Base-by-base conservation (phyloP, 345 rosid genomes). In the Boechera retrofracta region DNA sequence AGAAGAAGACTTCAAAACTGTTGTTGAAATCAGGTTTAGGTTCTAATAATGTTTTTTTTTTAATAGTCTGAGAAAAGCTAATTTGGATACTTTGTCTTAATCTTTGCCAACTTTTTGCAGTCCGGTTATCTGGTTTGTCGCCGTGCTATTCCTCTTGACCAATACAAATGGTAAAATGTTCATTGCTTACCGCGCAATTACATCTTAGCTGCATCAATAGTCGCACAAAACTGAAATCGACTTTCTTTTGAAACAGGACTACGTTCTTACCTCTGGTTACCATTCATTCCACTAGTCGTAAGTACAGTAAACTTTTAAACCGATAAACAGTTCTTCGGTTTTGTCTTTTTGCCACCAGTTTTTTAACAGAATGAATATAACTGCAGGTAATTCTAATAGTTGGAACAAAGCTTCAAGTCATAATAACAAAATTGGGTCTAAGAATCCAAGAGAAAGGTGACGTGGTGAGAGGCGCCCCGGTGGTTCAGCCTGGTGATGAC, bases 381-480 rank as follows among this genome's bases (percentile, higher is more conserved):
- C 7, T 72, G 76, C 85, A 94, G 98, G 70, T 87, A 60, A 86
- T 87, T 10, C 69, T 95, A 44, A 38, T 88, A 80, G 81, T 91
- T 15, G 99, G 99, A 60, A 29, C 97, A 31, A 91, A 95, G 87
- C 85, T 95, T 41, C 93, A 88, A 85, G 90, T 95, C 82, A 86
- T 83, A 71, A 92, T 95, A 72, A 92, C 98, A 2, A 83, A 84
- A 78, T 31, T 95, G 88, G 97, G 94, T 26, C 75, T 95, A 38
- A 84, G 86, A 71, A 85, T 92, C 83, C 94, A 85, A 83, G 92
- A 89, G 1, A 88, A 86, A 82, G 99, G 98, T 9, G 89, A 82
- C 42, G 99, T 95, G 42, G 94, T 95, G 42, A 86, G 83, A 83
- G 99, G 99, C n/a, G 89, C 91, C 5, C 99, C 97, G 0, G 83